Evolutionary conservation across 2,329 filamentous ascomycete genomes (phyloP).

Genomic region (Diaporthe humulicola): DNA sequence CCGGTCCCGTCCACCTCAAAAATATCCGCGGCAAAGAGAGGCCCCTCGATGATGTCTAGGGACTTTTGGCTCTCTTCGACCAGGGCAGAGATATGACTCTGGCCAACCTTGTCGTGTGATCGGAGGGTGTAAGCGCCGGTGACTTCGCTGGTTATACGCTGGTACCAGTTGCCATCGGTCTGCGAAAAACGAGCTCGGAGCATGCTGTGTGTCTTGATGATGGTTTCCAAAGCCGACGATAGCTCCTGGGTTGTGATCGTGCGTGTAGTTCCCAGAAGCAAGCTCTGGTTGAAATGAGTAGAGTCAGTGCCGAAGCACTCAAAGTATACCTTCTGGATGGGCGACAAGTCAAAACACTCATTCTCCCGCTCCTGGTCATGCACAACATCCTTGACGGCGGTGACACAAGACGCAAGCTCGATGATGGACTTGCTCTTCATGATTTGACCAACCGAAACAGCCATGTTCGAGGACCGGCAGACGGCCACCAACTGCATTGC

Average conservation of each 20-base stretch:
- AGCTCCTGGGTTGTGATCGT: neutral
- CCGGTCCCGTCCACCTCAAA: neutral
- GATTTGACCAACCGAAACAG: neutral
- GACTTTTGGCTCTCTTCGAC: constrained; percentile 10
- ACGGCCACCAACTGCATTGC: constrained; percentile 56
- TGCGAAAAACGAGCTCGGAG: constrained; percentile 5
- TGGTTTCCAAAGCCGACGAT: neutral
- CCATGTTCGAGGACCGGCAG: constrained; percentile 17
- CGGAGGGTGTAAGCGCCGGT: neutral
- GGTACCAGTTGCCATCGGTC: neutral
- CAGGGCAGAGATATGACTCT: neutral
- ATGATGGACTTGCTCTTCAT: constrained; percentile 18
- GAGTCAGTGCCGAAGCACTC: neutral
- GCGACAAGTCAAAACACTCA: neutral
- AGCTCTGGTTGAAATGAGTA: constrained; percentile 13
- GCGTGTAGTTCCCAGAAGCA: neutral
- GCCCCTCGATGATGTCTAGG: neutral
- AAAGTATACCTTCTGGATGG: constrained; percentile 8
- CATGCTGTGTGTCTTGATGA: constrained; percentile 8
- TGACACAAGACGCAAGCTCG: constrained; percentile 9
- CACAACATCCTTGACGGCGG: constrained; percentile 7
- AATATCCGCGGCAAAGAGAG: neutral
- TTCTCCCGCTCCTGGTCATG: constrained; percentile 15
- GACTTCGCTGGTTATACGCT: neutral
- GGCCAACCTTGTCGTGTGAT: neutral